These are phyloP conservation scores for Colletotrichum sp. DNA, from an alignment of 2,329 filamentous ascomycete species.

Conservation along the genomic window DNA sequence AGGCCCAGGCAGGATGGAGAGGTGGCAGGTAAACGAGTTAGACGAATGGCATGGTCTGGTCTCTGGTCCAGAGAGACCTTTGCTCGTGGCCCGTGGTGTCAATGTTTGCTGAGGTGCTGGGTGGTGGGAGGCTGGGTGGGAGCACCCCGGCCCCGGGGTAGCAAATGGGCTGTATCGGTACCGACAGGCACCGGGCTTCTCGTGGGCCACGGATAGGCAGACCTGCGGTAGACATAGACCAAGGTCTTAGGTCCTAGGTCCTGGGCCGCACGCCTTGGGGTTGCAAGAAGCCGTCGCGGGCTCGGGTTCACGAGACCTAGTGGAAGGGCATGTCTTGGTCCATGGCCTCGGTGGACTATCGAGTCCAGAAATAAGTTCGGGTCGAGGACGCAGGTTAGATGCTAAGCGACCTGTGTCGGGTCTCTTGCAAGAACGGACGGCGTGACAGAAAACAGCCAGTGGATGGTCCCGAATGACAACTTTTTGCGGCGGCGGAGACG, in stretches of 20 bases:
- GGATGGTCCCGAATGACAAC: not conserved
- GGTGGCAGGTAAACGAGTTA: not conserved
- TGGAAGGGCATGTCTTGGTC: not conserved
- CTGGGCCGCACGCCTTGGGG: not conserved
- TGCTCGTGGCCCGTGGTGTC: constrained; percentile 2
- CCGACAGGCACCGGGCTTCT: not conserved
- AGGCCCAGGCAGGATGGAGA: not conserved
- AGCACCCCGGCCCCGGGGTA: constrained; percentile 1
- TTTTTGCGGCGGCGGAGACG: not conserved
- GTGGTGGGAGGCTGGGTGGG: not conserved
- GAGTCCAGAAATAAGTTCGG: not conserved
- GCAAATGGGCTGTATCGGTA: not conserved
- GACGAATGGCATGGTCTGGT: not conserved
- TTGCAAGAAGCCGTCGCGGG: not conserved
- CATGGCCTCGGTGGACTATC: not conserved
- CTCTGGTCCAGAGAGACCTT: not conserved
- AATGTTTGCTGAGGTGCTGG: constrained; percentile 1
- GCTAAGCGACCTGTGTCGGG: not conserved
- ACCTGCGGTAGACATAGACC: not conserved
- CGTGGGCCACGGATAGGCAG: not conserved
- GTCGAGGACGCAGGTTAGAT: not conserved
- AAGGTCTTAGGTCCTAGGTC: not conserved
- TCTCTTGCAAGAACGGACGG: not conserved
- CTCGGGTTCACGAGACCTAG: not conserved
- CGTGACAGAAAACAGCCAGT: not conserved